Evolutionary conservation across 2,329 filamentous ascomycete species (phyloP), one percentile per base, ranked within the genome.

Genomic region (Colletotrichum simmondsii): DNA sequence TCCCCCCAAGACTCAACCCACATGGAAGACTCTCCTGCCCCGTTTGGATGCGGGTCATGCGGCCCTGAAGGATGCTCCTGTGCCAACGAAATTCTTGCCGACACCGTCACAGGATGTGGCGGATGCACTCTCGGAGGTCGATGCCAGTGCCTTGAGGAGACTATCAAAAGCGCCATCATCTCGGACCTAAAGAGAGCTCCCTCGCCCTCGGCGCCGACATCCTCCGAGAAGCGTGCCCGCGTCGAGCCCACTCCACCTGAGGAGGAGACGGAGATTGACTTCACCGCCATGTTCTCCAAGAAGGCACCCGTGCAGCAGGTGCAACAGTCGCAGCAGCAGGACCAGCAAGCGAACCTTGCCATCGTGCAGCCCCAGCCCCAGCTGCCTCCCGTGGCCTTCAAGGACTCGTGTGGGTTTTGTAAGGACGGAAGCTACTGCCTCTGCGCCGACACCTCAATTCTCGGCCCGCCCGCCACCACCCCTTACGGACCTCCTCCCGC

Each of bases 391-490:
- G 71, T 80, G 53, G 79, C 52, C 71, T 78, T 22, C 81, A 88
- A 90, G 74, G 94, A 96, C 77, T 89, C 90, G 24, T 97, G 94
- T 80, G 94, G 94, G 7, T 97, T 97, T 83, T 97, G 94, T 82
- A 90, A 92, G 74, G 93, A 95, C 72, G 93, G 93, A 5, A 95
- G 92, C 0, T 94, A 94, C 77, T 97, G 94, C 79, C 91, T 95
- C 75, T 97, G 94, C 81, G 94, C 93, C 28, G 94, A 95, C 75
- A 82, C 85, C 24, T 82, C 85, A 28, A 79, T 85, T 74, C 61
- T 72, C 56, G 70, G 66, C 14, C 59, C 61, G 11, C 59, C 66
- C 19, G 57, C 70, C 59, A 72, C 53, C 19, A 63, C 69, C 32
- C 49, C 70, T 10, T 70, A 67, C 46, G 69, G 58, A 11, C 76